These are phyloP conservation scores for Zanthoxylum bungeanum DNA, from an alignment of 345 rosid species.

Conservation along the genomic window DNA sequence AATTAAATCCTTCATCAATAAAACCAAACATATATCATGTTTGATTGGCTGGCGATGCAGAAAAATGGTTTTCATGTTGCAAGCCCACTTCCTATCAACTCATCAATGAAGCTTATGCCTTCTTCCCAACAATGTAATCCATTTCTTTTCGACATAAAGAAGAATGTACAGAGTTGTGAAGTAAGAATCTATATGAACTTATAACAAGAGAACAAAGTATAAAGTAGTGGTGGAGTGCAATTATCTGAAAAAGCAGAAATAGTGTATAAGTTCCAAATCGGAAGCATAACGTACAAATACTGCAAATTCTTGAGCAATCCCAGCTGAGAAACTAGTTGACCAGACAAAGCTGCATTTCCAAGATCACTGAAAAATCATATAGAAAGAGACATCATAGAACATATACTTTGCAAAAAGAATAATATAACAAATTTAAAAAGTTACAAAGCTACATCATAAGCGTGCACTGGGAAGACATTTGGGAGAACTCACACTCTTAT, in stretches of 20 bases:
- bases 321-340: constrained; percentile 91
- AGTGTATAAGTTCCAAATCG: constrained; percentile 1
- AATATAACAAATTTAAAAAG: background rate
- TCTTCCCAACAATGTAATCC: background rate
- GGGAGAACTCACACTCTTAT: constrained; percentile 70
- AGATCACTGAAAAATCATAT: constrained; percentile 56
- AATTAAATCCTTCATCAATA: background rate
- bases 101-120: background rate
- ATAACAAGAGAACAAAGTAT: background rate
- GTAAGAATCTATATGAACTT: background rate
- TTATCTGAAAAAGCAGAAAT: background rate
- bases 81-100: background rate
- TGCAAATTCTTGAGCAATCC: constrained; percentile 91
- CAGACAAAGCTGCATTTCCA: constrained; percentile 94
- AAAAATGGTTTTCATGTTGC: background rate
- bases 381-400: constrained; percentile 7
- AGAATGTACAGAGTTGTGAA: background rate
- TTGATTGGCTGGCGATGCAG: background rate
- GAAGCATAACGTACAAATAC: constrained; percentile 61
- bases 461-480: constrained; percentile 6
- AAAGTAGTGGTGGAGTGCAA: background rate
- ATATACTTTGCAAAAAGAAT: constrained; percentile 1
- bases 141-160: background rate
- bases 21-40: background rate
- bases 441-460: background rate